phyloP scores from a whole-genome alignment of 23 red algal genomes.

The Agarophyton chilense region DNA sequence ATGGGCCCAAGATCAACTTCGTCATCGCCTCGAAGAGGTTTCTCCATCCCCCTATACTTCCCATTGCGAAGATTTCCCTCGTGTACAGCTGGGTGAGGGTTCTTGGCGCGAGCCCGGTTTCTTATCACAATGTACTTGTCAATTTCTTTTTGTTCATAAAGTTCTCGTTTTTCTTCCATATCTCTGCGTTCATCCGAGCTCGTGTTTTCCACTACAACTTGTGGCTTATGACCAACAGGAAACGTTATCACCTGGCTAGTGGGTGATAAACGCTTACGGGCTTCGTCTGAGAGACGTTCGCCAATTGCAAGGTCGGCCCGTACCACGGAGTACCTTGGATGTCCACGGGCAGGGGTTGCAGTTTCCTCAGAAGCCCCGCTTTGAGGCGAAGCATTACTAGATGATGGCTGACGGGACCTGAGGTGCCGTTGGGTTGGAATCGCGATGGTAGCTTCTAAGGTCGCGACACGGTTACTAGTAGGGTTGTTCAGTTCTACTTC shows the following conservation, averaged over 20 bases:
- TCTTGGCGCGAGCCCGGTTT: neutral
- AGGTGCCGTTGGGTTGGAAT: conserved; percentile 4
- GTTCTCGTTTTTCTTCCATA: neutral
- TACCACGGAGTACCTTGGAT: neutral
- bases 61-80: conserved; percentile 5
- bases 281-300: neutral
- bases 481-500: neutral
- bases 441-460: neutral
- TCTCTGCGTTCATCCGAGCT: neutral
- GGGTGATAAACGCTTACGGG: neutral
- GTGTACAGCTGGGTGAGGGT: neutral
- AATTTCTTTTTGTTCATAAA: neutral
- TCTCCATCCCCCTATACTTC: neutral
- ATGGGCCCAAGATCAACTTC: conserved; percentile 10
- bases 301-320: neutral
- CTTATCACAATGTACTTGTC: neutral
- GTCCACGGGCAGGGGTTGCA: neutral
- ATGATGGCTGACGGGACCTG: neutral
- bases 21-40: neutral
- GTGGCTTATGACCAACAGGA: neutral
- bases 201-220: neutral
- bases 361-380: neutral
- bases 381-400: neutral
- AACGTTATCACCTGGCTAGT: neutral
- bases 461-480: neutral